Percentiles rank a stretch among this genome's conserved stretches.
These are phyloP conservation scores for Exophiala sp. DNA, from an alignment of 2,329 filamentous ascomycete genomes.

Conservation along the genomic window DNA sequence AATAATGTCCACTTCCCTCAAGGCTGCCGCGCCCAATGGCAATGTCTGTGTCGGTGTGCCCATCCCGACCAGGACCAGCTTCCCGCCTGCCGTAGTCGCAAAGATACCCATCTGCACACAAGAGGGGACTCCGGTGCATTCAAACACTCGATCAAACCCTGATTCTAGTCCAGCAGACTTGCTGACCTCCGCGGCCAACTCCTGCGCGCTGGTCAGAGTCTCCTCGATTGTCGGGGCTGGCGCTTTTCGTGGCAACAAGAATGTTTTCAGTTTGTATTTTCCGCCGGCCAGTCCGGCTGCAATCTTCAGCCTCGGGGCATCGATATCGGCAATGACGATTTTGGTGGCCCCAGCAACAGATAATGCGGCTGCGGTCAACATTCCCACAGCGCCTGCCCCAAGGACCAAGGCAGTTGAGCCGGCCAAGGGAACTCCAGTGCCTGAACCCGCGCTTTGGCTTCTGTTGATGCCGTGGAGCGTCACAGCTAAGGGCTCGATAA, in stretches of 20 bases:
- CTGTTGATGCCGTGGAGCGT: slow-evolving; percentile 55
- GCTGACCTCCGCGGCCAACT: slow-evolving; percentile 34
- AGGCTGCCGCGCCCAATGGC: slow-evolving; percentile 49
- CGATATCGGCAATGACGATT: slow-evolving; percentile 58
- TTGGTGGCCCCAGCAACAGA: slow-evolving; percentile 49
- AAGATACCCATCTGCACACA: slow-evolving; percentile 44
- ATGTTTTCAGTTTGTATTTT: slow-evolving; percentile 33
- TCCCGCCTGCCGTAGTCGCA: slow-evolving; percentile 44
- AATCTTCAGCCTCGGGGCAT: slow-evolving; percentile 51
- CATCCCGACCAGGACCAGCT: slow-evolving; percentile 53
- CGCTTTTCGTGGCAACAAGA: slow-evolving; percentile 34
- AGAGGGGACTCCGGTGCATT: slow-evolving; percentile 43
- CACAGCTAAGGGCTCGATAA: slow-evolving; percentile 57
- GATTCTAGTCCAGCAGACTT: slow-evolving; percentile 28
- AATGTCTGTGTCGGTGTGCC: slow-evolving; percentile 51
- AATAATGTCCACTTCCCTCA: slow-evolving; percentile 52
- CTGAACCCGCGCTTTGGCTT: slow-evolving; percentile 41
- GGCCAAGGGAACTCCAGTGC: slow-evolving; percentile 31
- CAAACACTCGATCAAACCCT: slow-evolving; percentile 42
- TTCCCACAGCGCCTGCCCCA: slow-evolving; percentile 56
- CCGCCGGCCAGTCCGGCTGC: slow-evolving; percentile 39
- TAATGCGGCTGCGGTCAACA: slow-evolving; percentile 54
- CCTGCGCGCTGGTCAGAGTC: slow-evolving; percentile 37
- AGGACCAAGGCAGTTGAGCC: slow-evolving; percentile 51
- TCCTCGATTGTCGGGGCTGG: slow-evolving; percentile 35